Base-by-base conservation (phyloP, 2,329 filamentous ascomycete species). In the Exophiala aquamarina region DNA sequence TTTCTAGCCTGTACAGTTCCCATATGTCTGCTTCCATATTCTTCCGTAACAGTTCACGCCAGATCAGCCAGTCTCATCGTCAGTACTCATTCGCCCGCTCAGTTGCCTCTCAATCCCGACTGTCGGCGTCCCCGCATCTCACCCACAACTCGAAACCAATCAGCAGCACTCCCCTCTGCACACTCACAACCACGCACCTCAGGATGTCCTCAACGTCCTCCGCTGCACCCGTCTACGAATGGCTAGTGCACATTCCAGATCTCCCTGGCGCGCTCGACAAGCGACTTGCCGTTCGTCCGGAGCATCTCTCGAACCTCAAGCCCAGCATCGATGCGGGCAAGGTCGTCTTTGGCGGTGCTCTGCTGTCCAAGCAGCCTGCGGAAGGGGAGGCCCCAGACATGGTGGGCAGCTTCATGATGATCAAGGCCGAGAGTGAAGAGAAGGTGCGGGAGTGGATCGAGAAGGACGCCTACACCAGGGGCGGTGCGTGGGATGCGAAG, bases 401-500 rank as follows among this genome's bases (percentile, higher is more conserved):
- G 63, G 89, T 93, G 70, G 89, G 89, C 33, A 89, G 84, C 64
- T 80, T 83, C 14, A 70, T 93, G 61, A 73, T 94, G 20, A 72
- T 81, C 31, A 66, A 79, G 21, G 89, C 86, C 6, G 77, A 81
- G 52, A 83, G 77, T 7, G 81, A 78, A 59, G 85, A 90, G 55
- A 85, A 89, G 64, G 80, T 88, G 2, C 64, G 84, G 32, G 77
- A 85, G 58, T 62, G 78, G 41, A 65, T 95, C 37, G 79, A 78
- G 66, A 75, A 79, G 39, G 90, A 95, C 70, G 72, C 90, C 8
- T 95, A 95, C 69, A 73, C 76, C 8, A 76, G 70, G 50, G 75
- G 68, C 34, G 87, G 83, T 0, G 89, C 94, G 7, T 95, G 90
- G 90, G 88, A 95, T 72, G 63, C 86, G 49, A 78, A 83, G 28